Evolutionary conservation across 176 grass and related monocot species (phyloP).

Genomic region (Canna indica): DNA sequence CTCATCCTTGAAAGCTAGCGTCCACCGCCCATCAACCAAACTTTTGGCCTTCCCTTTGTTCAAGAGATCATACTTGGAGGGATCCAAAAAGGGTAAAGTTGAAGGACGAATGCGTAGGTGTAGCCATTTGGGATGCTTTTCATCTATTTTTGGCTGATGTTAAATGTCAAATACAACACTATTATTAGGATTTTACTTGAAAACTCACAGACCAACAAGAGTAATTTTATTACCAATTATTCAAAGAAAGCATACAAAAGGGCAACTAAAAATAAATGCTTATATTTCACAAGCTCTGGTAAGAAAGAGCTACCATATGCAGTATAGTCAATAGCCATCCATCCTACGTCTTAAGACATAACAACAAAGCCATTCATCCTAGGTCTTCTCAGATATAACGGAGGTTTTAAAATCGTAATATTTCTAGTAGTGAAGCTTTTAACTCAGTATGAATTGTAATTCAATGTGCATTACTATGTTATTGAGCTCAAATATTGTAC

Average conservation of each 20-base stretch:
- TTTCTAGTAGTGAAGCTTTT: no score
- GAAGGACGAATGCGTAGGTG: slow-evolving; percentile 86
- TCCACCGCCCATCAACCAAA: slow-evolving; percentile 97
- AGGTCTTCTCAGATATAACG: no score
- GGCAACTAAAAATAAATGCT: no score
- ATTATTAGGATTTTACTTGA: not conserved
- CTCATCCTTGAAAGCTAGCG: slow-evolving; percentile 74
- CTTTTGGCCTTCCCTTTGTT: slow-evolving; percentile 46
- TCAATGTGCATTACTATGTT: no score
- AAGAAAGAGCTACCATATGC: no score
- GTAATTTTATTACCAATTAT: not conserved
- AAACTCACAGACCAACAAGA: not conserved
- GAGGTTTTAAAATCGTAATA: no score
- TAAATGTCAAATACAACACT: slow-evolving; percentile 19
- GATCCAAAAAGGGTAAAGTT: slow-evolving; percentile 71
- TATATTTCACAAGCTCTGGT: no score
- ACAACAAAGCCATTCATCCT: no score
- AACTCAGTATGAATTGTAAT: no score
- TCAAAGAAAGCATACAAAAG: not conserved
- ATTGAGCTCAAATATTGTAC: no score
- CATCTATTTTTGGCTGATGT: slow-evolving; percentile 80
- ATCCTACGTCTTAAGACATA: no score
- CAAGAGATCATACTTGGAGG: slow-evolving; percentile 40
- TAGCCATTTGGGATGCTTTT: slow-evolving; percentile 72
- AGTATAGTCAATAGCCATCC: no score